These are phyloP conservation scores for Teratosphaeria nubilosa DNA, from an alignment of 2,329 filamentous ascomycete genomes.

Conservation along the genomic window DNA sequence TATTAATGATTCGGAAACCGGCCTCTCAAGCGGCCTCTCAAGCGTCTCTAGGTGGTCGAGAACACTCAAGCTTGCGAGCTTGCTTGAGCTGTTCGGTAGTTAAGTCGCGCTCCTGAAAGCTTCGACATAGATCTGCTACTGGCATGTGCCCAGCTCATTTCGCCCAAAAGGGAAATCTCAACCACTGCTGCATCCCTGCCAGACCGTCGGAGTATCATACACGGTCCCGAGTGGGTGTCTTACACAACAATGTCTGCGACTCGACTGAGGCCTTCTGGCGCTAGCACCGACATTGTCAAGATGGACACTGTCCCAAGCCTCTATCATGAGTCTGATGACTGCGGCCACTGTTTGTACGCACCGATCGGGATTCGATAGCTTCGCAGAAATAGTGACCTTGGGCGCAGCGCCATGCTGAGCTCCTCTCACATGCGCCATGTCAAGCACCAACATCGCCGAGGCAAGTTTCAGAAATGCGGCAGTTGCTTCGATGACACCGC, in stretches of 20 bases:
- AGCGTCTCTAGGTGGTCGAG: not conserved
- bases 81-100: not conserved
- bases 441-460: too few relatives aligned
- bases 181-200: not conserved
- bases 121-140: not conserved
- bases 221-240: not conserved
- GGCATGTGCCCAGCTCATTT: not conserved
- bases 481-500: not conserved
- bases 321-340: not conserved
- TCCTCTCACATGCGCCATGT: too few relatives aligned
- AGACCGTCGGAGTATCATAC: not conserved
- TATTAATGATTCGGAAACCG: not conserved
- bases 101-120: not conserved
- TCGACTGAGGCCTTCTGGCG: not conserved
- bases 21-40: too few relatives aligned
- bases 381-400: not conserved
- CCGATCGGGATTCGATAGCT: not conserved
- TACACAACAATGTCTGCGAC: not conserved
- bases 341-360: not conserved
- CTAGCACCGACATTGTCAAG: not conserved
- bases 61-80: not conserved
- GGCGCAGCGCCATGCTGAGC: too few relatives aligned
- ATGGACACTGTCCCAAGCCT: not conserved
- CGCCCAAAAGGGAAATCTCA: not conserved
- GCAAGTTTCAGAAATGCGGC: not conserved